Evolutionary conservation across 805 yeast species (phyloP).

Genomic region (Yarrowia sp.): DNA sequence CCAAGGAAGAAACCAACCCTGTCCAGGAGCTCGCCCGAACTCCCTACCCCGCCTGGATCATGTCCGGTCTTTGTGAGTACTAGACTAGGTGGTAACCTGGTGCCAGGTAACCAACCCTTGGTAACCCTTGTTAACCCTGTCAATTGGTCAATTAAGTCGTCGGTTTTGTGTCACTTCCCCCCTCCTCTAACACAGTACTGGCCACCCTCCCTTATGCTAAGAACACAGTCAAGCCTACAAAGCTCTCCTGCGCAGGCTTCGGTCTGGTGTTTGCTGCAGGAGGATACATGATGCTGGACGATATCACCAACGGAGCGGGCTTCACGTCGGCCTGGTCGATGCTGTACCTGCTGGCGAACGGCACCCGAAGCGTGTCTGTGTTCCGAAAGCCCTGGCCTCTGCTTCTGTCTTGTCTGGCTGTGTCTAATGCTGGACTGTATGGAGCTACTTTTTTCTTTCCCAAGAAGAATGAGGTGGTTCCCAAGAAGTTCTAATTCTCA

Average conservation of each 20-base stretch:
- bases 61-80: conserved; percentile 36
- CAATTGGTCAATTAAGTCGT: too few species aligned
- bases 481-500: neutral
- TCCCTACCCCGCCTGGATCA: conserved; percentile 39
- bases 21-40: conserved; percentile 36
- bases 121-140: too few species aligned
- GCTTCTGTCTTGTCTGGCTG: conserved; percentile 62
- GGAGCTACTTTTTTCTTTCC: conserved; percentile 72
- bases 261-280: conserved; percentile 46
- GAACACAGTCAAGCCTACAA: conserved; percentile 23
- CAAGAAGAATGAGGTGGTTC: conserved; percentile 2
- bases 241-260: conserved; percentile 42
- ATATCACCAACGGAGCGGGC: conserved; percentile 79
- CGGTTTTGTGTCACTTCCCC: too few species aligned
- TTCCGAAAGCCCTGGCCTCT: conserved; percentile 62
- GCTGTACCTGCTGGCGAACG: conserved; percentile 74
- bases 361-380: conserved; percentile 53
- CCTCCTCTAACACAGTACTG: conserved; percentile 17
- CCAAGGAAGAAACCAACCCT: conserved; percentile 25
- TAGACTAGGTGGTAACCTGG: too few species aligned
- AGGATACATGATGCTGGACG: conserved; percentile 70
- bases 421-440: conserved; percentile 67
- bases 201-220: conserved; percentile 26
- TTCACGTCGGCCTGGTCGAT: conserved; percentile 80
- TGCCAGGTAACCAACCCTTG: too few species aligned